Evolutionary conservation across 2,329 filamentous ascomycete species (phyloP).

Genomic region (Alternaria brassicicola): DNA sequence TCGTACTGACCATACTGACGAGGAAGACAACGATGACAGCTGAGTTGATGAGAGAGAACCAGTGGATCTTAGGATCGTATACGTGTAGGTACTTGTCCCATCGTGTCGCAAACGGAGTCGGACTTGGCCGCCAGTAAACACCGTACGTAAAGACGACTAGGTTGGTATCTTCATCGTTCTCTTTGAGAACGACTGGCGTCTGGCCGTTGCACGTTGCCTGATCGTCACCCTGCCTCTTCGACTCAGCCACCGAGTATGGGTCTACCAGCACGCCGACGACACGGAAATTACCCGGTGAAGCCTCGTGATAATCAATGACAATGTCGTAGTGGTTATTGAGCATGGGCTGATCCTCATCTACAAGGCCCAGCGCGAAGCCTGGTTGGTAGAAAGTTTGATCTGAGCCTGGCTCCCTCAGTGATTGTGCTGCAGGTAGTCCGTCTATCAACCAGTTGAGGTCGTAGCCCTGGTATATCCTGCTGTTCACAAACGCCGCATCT

Average conservation of each 20-base stretch:
- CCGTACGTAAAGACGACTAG: constrained; percentile 86
- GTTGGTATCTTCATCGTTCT: constrained; percentile 63
- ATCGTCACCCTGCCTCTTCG: constrained; percentile 58
- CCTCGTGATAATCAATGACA: constrained; percentile 86
- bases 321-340: constrained; percentile 98
- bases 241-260: constrained; percentile 72
- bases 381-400: constrained; percentile 85
- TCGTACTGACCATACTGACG: constrained; percentile 88
- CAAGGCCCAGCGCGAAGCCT: constrained; percentile 79
- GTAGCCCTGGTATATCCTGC: constrained; percentile 81
- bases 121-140: constrained; percentile 83
- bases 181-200: constrained; percentile 68
- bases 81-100: constrained; percentile 99
- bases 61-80: constrained; percentile 97
- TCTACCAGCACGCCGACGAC: constrained; percentile 93
- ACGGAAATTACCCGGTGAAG: constrained; percentile 73
- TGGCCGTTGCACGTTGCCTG: constrained; percentile 68
- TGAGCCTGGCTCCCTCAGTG: constrained; percentile 76
- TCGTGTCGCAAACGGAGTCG: constrained; percentile 90
- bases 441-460: constrained; percentile 96
- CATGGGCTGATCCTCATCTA: constrained; percentile 61
- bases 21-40: constrained; percentile 93
- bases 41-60: constrained; percentile 97
- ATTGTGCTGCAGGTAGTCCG: constrained; percentile 87
- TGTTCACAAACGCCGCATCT: constrained; percentile 79